phyloP scores from a whole-genome alignment of 2,329 filamentous ascomycete genomes.

The Colletotrichum sp. region DNA sequence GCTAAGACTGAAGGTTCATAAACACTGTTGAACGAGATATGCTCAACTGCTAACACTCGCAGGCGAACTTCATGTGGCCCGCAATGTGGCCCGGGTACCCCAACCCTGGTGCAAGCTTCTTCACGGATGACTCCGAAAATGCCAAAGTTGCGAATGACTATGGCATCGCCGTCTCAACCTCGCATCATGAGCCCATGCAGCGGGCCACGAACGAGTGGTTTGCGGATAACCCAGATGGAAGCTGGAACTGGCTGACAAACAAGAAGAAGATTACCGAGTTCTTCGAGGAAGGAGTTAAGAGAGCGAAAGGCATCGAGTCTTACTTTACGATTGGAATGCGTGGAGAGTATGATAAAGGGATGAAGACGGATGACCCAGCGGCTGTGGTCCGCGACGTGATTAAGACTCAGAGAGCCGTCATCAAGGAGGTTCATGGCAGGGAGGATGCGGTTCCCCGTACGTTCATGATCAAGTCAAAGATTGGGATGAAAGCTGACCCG shows the following conservation, averaged over 20 bases:
- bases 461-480: constrained; percentile 12
- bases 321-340: constrained; percentile 66
- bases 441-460: constrained; percentile 46
- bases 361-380: constrained; percentile 55
- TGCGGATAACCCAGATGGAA: constrained; percentile 45
- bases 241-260: constrained; percentile 67
- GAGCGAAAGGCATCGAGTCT: constrained; percentile 61
- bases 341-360: constrained; percentile 61
- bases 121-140: constrained; percentile 64
- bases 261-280: constrained; percentile 58
- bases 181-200: constrained; percentile 71
- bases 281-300: constrained; percentile 59
- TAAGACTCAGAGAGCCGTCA: constrained; percentile 56
- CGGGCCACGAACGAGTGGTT: constrained; percentile 58
- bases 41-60: not conserved
- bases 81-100: constrained; percentile 65
- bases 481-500: not conserved
- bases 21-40: not conserved
- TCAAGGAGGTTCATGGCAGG: constrained; percentile 54
- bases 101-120: constrained; percentile 60
- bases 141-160: constrained; percentile 66
- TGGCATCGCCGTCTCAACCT: constrained; percentile 68
- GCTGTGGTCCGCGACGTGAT: constrained; percentile 59
- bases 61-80: constrained; percentile 71
- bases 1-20: constrained; percentile 51